A percentile compares a stretch with the other conserved stretches of the same genome.
Conservation (phyloP, 2,329 filamentous ascomycete species). For the Penicillium sp. region DNA sequence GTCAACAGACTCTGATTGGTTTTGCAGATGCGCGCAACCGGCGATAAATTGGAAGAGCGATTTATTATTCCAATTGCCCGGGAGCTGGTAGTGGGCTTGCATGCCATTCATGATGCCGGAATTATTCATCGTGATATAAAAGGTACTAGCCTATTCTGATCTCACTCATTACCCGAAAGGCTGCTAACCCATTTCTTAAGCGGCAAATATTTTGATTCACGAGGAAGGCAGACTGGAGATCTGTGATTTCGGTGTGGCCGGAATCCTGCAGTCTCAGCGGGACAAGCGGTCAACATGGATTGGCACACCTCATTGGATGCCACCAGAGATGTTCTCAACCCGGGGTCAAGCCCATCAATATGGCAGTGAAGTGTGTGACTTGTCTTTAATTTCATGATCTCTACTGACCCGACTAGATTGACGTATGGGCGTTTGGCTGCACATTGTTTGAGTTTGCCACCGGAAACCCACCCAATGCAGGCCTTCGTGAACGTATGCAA, state of each 20-base stretch:
- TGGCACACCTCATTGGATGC: conserved; percentile 68
- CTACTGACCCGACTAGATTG: conserved; percentile 37
- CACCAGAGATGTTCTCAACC: conserved; percentile 57
- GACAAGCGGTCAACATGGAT: conserved; percentile 66
- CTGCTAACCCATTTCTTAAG: conserved; percentile 36
- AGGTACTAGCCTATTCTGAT: conserved; percentile 38
- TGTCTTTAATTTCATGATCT: background rate
- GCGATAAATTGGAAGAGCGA: conserved; percentile 56
- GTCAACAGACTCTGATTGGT: conserved; percentile 4
- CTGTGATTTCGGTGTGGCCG: conserved; percentile 67
- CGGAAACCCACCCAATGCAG: conserved; percentile 51
- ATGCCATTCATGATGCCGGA: conserved; percentile 64
- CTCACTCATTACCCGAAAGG: background rate
- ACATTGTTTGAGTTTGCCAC: conserved; percentile 52
- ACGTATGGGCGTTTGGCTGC: conserved; percentile 54
- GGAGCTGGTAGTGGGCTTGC: conserved; percentile 62
- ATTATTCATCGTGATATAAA: conserved; percentile 68
- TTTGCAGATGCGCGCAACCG: conserved; percentile 49
- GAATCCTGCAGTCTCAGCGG: conserved; percentile 59
- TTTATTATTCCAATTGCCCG: conserved; percentile 65
- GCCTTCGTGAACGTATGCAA: conserved; percentile 48
- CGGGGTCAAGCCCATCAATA: conserved; percentile 44
- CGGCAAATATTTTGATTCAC: conserved; percentile 63
- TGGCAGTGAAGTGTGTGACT: conserved; percentile 45
- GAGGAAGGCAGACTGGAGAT: conserved; percentile 64